Evolutionary conservation across 2,329 filamentous ascomycete genomes (phyloP), one percentile per base, ranked within the genome.

Genomic region (Pseudogymnoascus sp.): DNA sequence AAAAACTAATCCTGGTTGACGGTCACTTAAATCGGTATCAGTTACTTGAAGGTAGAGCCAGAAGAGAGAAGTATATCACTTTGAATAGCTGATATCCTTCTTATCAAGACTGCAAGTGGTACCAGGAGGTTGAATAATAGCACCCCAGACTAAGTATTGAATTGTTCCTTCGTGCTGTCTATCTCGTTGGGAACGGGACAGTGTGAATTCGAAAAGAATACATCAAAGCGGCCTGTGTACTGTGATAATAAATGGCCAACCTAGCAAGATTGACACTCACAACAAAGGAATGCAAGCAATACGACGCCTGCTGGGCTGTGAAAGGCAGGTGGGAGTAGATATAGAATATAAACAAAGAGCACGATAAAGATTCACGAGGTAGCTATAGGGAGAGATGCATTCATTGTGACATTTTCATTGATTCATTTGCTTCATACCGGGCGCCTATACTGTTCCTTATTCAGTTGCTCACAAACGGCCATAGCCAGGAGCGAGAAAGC

Each of bases 381-480:
- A 55, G 12, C 10, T 31, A 29, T 13, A 17, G 13, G 17, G 17
- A 33, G 29, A 17, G 9, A 29, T 31, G 25, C 13, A 51, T 51
- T 51, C 13, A 55, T 55, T n/a, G 17, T 13, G 29, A 55, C 48
- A 55, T 55, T 55, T 17, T 33, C 48, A 55, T 55, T 55, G 29
- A 55, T 55, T 33, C 29, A 4, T 55, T 55, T 55, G 29, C 48
- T 55, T 55, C 10, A 55, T 55, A n/a, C 21, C 48, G 29, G 48
- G 48, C 29, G 48, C 48, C 29, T 55, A 33, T 33, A 33, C 29
- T 17, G 29, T 55, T 55, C 29, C 27, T 17, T 55, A 13, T 31
- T 55, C 29, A 55, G 48, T 17, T 55, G 48, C 48, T 55, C 48
- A 55, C 48, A 55, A 33, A 55, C 48, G 48, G 29, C 12, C 8